A percentile compares a stretch with the other conserved stretches of the same genome.
Conservation (phyloP, 192 early-diverging fungal genomes). For the Umbelopsis ramanniana region DNA sequence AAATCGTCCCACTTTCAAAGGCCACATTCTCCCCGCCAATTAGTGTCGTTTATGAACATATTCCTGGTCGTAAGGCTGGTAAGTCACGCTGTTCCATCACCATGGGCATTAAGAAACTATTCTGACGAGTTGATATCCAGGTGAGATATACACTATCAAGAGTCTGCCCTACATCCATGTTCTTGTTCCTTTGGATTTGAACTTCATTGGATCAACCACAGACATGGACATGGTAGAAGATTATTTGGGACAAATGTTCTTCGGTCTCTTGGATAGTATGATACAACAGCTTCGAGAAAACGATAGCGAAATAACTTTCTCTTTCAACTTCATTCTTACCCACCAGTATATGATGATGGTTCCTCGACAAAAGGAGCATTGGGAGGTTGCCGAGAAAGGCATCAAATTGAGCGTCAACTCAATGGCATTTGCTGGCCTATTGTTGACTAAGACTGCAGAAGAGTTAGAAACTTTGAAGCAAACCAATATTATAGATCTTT, state of each 20-base stretch:
- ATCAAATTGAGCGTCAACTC: conserved; percentile 50
- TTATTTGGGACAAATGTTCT: conserved; percentile 52
- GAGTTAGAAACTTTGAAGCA: conserved; percentile 39
- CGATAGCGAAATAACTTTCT: conserved; percentile 31
- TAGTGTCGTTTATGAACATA: conserved; percentile 36
- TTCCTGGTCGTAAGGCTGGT: conserved; percentile 44
- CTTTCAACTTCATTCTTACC: conserved; percentile 61
- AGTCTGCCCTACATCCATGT: conserved; percentile 49
- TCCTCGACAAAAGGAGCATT: conserved; percentile 44
- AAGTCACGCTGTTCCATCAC: background rate
- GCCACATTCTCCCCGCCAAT: conserved; percentile 44
- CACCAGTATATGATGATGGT: conserved; percentile 58
- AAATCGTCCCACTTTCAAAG: conserved; percentile 49
- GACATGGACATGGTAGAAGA: conserved; percentile 39
- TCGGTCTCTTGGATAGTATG: conserved; percentile 53
- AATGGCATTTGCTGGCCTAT: conserved; percentile 55
- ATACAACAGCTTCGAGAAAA: conserved; percentile 50
- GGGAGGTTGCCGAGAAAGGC: conserved; percentile 21
- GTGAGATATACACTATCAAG: conserved; percentile 52
- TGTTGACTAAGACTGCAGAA: conserved; percentile 47
- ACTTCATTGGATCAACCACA: conserved; percentile 1
- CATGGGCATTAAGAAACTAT: background rate
- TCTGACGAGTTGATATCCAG: conserved; percentile 23
- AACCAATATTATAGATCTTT: conserved; percentile 1
- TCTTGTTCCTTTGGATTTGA: conserved; percentile 38